Percentiles rank a stretch among this genome's conserved stretches.
Conservation (phyloP, 306 rosid genomes). For the Calophaca sinica region DNA sequence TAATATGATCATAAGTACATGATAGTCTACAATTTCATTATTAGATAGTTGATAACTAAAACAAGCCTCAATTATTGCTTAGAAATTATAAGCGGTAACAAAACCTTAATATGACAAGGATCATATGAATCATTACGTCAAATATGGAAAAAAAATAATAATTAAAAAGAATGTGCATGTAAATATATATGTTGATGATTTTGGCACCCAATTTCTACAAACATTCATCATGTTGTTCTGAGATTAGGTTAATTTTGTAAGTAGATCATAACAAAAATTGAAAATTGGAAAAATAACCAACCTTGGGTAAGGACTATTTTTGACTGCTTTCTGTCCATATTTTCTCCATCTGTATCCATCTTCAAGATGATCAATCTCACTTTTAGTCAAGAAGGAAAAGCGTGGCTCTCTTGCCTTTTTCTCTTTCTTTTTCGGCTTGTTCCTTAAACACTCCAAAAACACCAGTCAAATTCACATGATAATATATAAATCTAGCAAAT, state of each 20-base stretch:
- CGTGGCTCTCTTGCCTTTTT: constrained; percentile 77
- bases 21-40: constrained; percentile 19
- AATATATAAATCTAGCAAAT: constrained; percentile 18
- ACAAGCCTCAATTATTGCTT: background rate
- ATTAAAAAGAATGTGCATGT: background rate
- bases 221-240: constrained; percentile 27
- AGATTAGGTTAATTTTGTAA: background rate
- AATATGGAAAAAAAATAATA: constrained; percentile 7
- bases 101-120: constrained; percentile 10
- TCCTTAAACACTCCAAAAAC: constrained; percentile 57
- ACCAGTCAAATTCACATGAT: constrained; percentile 37
- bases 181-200: constrained; percentile 32
- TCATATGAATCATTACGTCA: constrained; percentile 11
- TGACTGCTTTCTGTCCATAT: constrained; percentile 95
- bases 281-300: constrained; percentile 46
- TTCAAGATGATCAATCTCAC: constrained; percentile 91
- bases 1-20: background rate
- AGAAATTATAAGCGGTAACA: constrained; percentile 13
- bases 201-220: constrained; percentile 25
- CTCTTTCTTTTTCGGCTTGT: constrained; percentile 80
- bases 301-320: constrained; percentile 96
- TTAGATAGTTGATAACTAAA: constrained; percentile 4
- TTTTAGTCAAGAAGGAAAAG: constrained; percentile 86
- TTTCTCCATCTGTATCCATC: constrained; percentile 98
- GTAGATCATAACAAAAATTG: background rate